Evolutionary conservation across 805 yeast species (phyloP).

Genomic region (Saccharomycopsis schoenii): DNA sequence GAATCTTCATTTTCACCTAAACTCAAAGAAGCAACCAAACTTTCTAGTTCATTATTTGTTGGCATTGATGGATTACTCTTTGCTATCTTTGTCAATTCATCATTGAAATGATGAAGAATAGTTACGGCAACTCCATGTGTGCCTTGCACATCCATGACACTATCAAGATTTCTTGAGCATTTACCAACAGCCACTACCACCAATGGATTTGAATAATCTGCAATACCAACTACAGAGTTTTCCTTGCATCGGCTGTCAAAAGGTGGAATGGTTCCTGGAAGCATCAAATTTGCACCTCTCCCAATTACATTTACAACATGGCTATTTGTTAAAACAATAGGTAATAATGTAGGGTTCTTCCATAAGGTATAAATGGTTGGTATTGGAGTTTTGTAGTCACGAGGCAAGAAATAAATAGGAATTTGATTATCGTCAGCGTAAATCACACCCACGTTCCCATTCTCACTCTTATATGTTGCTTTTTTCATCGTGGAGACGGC

Average conservation of each 20-base stretch:
- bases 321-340: constrained; percentile 60
- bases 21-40: background rate
- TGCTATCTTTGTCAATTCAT: constrained; percentile 46
- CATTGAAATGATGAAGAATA: constrained; percentile 58
- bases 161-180: constrained; percentile 39
- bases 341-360: constrained; percentile 57
- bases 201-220: constrained; percentile 46
- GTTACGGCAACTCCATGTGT: constrained; percentile 71
- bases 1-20: background rate
- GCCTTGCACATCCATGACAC: constrained; percentile 41
- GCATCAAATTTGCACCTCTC: constrained; percentile 76
- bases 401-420: constrained; percentile 65
- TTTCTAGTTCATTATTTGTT: constrained; percentile 23
- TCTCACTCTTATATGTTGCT: constrained; percentile 48
- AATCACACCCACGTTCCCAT: constrained; percentile 47
- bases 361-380: constrained; percentile 74
- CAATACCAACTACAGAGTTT: constrained; percentile 66
- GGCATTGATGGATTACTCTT: constrained; percentile 40
- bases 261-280: constrained; percentile 58
- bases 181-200: constrained; percentile 67
- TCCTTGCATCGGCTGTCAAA: constrained; percentile 12
- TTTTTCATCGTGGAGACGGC: constrained; percentile 36
- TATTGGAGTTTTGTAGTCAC: constrained; percentile 38
- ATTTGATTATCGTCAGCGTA: constrained; percentile 53
- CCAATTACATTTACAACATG: constrained; percentile 60